Conservation (phyloP, 805 yeast species). For the Dipodascopsis uninucleata region DNA sequence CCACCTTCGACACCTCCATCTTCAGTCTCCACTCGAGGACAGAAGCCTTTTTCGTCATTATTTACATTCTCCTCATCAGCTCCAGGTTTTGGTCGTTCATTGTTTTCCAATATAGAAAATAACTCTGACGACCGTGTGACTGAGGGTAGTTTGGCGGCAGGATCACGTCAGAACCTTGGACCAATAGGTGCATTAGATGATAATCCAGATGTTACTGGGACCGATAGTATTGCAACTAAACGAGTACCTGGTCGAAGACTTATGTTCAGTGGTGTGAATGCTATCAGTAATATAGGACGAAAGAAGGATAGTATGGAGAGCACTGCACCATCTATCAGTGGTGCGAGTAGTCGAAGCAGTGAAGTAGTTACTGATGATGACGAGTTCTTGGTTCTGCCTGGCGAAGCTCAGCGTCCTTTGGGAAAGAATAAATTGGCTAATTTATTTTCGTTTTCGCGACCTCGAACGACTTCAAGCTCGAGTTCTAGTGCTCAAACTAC, state of each 20-base stretch:
- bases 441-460: constrained; percentile 19
- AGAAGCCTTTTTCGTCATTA: not conserved
- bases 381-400: constrained; percentile 8
- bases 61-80: no score
- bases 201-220: constrained; percentile 7
- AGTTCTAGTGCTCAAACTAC: no score
- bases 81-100: not conserved
- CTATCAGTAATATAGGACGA: constrained; percentile 12
- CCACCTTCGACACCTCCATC: no score
- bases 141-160: constrained; percentile 3
- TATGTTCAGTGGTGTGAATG: constrained; percentile 16
- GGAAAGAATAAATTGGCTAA: constrained; percentile 18
- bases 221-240: constrained; percentile 11
- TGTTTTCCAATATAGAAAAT: not conserved
- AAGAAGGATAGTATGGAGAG: constrained; percentile 20
- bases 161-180: constrained; percentile 1
- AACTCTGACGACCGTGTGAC: constrained; percentile 6
- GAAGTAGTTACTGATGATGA: constrained; percentile 12
- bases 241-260: constrained; percentile 13
- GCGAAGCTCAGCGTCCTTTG: constrained; percentile 18
- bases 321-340: not conserved
- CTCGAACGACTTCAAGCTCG: constrained; percentile 1
- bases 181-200: not conserved
- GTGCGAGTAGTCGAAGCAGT: not conserved
- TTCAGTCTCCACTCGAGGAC: no score